Evolutionary conservation across 495 filamentous ascomycete species (phyloP).

Genomic region (Parathielavia hyrcaniae): DNA sequence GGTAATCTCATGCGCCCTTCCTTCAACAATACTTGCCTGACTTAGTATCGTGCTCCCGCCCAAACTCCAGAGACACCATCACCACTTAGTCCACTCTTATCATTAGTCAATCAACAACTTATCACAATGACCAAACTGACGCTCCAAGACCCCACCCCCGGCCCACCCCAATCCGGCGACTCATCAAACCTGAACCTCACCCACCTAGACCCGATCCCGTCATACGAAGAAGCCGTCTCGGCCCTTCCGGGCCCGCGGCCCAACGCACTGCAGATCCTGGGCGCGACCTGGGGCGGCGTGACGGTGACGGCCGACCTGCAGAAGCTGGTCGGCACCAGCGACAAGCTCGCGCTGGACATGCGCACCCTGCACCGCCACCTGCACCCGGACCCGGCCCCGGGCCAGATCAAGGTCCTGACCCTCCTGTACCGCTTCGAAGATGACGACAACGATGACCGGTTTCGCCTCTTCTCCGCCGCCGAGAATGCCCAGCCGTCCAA

Average conservation of each 20-base stretch:
- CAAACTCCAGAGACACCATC: background rate
- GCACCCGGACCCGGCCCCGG: conserved; percentile 22
- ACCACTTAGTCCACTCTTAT: background rate
- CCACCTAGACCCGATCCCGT: conserved; percentile 7
- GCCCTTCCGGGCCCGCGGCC: conserved; percentile 1
- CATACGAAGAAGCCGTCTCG: conserved; percentile 9
- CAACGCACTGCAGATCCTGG: conserved; percentile 18
- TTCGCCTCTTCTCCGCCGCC: conserved; percentile 8
- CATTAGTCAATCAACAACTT: background rate
- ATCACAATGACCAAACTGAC: conserved; percentile 2
- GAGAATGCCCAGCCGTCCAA: conserved; percentile 8
- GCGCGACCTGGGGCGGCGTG: conserved; percentile 29
- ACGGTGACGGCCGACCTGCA: conserved; percentile 20
- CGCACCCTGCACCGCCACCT: conserved; percentile 17
- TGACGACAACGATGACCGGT: background rate
- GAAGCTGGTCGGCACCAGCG: conserved; percentile 16
- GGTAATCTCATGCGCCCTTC: too few relatives aligned
- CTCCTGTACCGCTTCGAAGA: conserved; percentile 26
- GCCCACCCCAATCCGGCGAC: background rate
- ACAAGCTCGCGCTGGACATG: conserved; percentile 23
- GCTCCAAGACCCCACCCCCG: background rate
- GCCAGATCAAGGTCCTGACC: conserved; percentile 19
- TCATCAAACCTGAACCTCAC: background rate
- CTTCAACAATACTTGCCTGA: background rate
- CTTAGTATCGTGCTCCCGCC: too few relatives aligned